Percentiles rank a stretch among this genome's conserved stretches.
These are phyloP conservation scores for Hypoxylon subgilvum DNA, from an alignment of 495 filamentous ascomycete genomes.

Conservation along the genomic window DNA sequence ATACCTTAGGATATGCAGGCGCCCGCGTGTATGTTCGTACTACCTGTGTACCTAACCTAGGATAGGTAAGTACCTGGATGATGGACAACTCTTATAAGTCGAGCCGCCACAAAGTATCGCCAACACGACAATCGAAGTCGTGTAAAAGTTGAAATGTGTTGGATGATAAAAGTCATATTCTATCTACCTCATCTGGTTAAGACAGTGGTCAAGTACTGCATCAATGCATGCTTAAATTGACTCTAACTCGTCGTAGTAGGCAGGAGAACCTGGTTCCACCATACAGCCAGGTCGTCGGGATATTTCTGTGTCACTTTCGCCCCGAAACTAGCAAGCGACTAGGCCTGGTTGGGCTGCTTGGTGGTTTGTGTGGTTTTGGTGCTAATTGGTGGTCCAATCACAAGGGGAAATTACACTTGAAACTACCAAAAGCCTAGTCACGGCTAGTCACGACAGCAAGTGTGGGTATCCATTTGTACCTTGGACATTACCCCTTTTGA, in stretches of 20 bases:
- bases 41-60: too few species aligned
- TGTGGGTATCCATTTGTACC: background rate
- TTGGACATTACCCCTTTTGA: conserved; percentile 12
- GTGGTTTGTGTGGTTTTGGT: too few species aligned
- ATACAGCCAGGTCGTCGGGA: conserved; percentile 30
- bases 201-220: too few species aligned
- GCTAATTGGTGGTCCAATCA: conserved; percentile 30
- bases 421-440: conserved; percentile 29
- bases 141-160: too few species aligned
- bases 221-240: conserved; percentile 11
- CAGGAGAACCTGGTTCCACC: conserved; percentile 3
- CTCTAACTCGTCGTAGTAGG: conserved; percentile 7
- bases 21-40: conserved; percentile 6
- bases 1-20: conserved; percentile 5
- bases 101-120: too few species aligned
- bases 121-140: too few species aligned
- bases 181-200: too few species aligned
- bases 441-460: background rate
- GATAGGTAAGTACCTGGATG: too few species aligned
- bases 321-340: conserved; percentile 20
- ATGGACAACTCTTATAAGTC: too few species aligned
- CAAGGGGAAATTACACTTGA: conserved; percentile 29
- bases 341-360: conserved; percentile 23
- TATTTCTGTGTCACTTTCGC: conserved; percentile 33
- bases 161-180: too few species aligned